Evolutionary conservation across 1,284 basidiomycete genomes (phyloP), one percentile per base, ranked within the genome.

Genomic region (Abortiporus biennis): DNA sequence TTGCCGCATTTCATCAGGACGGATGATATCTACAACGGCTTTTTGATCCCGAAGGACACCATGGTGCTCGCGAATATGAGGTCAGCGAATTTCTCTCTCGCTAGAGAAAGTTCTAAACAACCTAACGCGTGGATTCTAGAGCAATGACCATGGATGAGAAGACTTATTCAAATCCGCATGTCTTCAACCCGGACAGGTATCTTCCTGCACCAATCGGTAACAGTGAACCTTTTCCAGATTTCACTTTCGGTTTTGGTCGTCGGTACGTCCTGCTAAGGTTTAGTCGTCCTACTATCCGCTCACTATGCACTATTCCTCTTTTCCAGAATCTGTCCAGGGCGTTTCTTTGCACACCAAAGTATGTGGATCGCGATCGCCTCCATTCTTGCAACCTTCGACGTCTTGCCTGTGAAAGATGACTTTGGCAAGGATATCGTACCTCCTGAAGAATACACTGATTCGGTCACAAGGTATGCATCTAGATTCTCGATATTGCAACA

Each of bases 311-410:
- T 17, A 29, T 9, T 36, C 21, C 4, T 9, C 35, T 21, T 16
- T 11, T 32, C 2, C 20, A 47, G 43, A 19, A 42, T 43, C 4
- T 48, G 45, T 19, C 44, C 49, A 29, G 53, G 51, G 4, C 24
- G 41, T 31, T 38, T 40, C 17, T 42, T 58, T 11, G 52, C 54
- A 5, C 46, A 53, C 15, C 36, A 46, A 15, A 42, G 49, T 6
- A 11, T 58, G 2, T 58, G 47, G 25, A 43, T 54, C n/a, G 35
- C 45, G n/a, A 35, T 52, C 17, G 51, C 53, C 1, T 45, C 34
- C 13, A 44, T 48, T 6, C 48, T 58, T 2, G 40, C 51, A 3
- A 43, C 43, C 2, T 54, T 52, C 36, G 38, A 54, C 27, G 47
- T 58, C 27, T 29, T 29, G 27, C 27, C 27, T 8, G 9, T n/a